Conservation (phyloP, 2,329 filamentous ascomycete genomes). For the Xylariaceae sp. region DNA sequence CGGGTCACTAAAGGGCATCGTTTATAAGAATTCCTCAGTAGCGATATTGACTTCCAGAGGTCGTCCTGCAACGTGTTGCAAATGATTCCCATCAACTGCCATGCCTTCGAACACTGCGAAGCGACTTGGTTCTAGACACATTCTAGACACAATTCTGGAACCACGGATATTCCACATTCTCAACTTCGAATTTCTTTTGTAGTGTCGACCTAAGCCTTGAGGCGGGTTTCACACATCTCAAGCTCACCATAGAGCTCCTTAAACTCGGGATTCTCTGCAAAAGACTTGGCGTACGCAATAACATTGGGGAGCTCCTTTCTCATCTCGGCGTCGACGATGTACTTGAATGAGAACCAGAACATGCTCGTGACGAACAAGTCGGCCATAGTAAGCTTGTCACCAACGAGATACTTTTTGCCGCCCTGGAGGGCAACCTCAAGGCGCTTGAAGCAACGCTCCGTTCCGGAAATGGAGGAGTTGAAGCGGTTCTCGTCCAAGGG, state of each 20-base stretch:
- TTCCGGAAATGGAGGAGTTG: constrained; percentile 8
- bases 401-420: constrained; percentile 38
- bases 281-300: constrained; percentile 31
- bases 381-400: constrained; percentile 37
- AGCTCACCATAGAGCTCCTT: constrained; percentile 33
- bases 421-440: constrained; percentile 32
- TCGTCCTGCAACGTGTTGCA: too few species aligned
- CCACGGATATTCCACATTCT: too few species aligned
- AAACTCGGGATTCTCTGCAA: constrained; percentile 33
- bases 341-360: constrained; percentile 24
- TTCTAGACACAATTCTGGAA: too few species aligned
- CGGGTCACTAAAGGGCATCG: too few species aligned
- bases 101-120: too few species aligned
- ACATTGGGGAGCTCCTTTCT: constrained; percentile 33
- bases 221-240: constrained; percentile 29
- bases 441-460: constrained; percentile 30
- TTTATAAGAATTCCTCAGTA: too few species aligned
- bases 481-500: constrained; percentile 27
- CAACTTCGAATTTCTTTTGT: too few species aligned
- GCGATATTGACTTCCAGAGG: too few species aligned
- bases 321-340: constrained; percentile 36
- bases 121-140: too few species aligned
- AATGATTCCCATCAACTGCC: too few species aligned
- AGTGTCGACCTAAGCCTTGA: too few species aligned
- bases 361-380: constrained; percentile 35